Conservation (phyloP, 306 rosid genomes). For the Astragalus glycyphyllos region DNA sequence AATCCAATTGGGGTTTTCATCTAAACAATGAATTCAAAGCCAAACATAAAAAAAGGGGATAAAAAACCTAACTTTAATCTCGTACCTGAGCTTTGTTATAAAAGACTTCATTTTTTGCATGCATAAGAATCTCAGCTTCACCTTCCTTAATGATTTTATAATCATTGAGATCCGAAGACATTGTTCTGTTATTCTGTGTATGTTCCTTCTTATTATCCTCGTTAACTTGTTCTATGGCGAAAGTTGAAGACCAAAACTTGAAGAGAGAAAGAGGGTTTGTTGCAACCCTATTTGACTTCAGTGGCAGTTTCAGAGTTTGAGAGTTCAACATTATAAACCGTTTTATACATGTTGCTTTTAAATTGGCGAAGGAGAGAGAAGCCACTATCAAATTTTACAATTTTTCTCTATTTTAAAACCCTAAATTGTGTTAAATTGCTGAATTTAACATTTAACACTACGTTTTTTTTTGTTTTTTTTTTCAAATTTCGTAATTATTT, state of each 20-base stretch:
- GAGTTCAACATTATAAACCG: constrained; percentile 6
- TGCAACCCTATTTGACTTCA: constrained; percentile 8
- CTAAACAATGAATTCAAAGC: constrained; percentile 26
- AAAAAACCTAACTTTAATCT: constrained; percentile 34
- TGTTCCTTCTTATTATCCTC: constrained; percentile 12
- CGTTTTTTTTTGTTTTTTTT: too few relatives aligned
- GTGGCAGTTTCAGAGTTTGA: constrained; percentile 41
- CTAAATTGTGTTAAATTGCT: too few relatives aligned
- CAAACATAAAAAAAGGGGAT: not conserved
- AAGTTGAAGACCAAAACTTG: constrained; percentile 11
- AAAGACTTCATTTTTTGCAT: constrained; percentile 85
- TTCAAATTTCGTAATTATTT: too few relatives aligned
- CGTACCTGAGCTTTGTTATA: constrained; percentile 90
- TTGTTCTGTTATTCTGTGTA: constrained; percentile 48
- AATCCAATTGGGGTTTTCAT: constrained; percentile 6
- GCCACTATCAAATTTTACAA: not conserved
- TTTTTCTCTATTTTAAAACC: too few relatives aligned
- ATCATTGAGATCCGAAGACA: constrained; percentile 75
- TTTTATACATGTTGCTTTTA: constrained; percentile 31
- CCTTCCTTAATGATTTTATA: constrained; percentile 85
- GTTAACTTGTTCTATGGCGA: not conserved
- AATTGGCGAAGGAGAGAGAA: not conserved
- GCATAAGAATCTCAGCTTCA: constrained; percentile 99
- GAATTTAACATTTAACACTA: too few relatives aligned
- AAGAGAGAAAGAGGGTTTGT: constrained; percentile 8